Evolutionary conservation across 2,329 filamentous ascomycete species (phyloP).

Genomic region (Sclerotinia glacialis): DNA sequence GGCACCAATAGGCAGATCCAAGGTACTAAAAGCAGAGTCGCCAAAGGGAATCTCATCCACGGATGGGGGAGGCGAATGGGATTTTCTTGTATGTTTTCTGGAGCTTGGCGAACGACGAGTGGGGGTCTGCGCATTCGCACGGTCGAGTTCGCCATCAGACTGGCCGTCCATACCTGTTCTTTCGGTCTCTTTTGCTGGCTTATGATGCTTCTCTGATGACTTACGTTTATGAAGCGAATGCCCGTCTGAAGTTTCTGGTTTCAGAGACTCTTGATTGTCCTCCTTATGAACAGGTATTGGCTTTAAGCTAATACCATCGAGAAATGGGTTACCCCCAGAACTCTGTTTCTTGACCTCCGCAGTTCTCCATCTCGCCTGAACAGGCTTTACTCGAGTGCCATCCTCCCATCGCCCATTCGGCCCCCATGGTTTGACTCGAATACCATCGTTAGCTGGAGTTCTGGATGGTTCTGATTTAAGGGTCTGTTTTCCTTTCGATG

Average conservation of each 20-base stretch:
- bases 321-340: slow-evolving; percentile 12
- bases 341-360: slow-evolving; percentile 32
- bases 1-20: slow-evolving; percentile 54
- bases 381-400: slow-evolving; percentile 37
- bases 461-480: slow-evolving; percentile 44
- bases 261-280: slow-evolving; percentile 26
- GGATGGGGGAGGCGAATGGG: slow-evolving; percentile 42
- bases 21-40: slow-evolving; percentile 63
- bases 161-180: background rate
- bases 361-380: slow-evolving; percentile 34
- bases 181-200: slow-evolving; percentile 25
- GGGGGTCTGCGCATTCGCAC: slow-evolving; percentile 22
- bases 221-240: slow-evolving; percentile 29
- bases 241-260: slow-evolving; percentile 20
- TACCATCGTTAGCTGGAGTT: slow-evolving; percentile 28
- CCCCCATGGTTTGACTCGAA: slow-evolving; percentile 33
- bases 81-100: slow-evolving; percentile 30
- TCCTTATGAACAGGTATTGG: slow-evolving; percentile 27
- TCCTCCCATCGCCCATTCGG: slow-evolving; percentile 33
- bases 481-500: slow-evolving; percentile 35
- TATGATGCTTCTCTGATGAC: slow-evolving; percentile 30
- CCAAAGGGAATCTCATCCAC: slow-evolving; percentile 62
- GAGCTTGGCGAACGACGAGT: slow-evolving; percentile 29
- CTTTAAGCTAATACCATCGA: slow-evolving; percentile 39
- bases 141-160: slow-evolving; percentile 7